Percentiles rank a stretch among this genome's conserved stretches.
Evolutionary conservation across 148 eudicot species (phyloP).

Genomic region (Rhododendron ferrugineum): DNA sequence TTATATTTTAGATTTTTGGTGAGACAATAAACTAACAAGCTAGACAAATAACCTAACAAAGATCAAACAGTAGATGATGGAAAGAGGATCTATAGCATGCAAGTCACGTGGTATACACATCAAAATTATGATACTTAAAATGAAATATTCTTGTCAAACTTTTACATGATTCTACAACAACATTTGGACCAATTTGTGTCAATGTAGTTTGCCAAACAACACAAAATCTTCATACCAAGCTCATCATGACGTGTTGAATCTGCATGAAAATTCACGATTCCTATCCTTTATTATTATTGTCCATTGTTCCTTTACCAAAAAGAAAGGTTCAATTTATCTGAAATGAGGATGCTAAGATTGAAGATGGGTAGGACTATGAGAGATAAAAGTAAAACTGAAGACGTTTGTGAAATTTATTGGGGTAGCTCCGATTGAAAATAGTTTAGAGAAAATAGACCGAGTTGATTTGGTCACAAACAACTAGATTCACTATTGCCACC

Average conservation of each 20-base stretch:
- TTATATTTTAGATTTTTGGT: not conserved
- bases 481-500: not conserved
- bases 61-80: not conserved
- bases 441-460: not conserved
- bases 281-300: not conserved
- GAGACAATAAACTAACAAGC: not conserved
- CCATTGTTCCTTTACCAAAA: not conserved
- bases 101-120: not conserved
- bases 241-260: not conserved
- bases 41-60: not conserved
- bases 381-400: not conserved
- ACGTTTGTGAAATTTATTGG: not conserved
- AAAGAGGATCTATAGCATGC: not conserved
- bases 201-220: not conserved
- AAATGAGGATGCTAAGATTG: not conserved
- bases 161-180: not conserved
- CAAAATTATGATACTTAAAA: not conserved
- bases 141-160: not conserved
- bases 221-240: not conserved
- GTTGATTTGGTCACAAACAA: not conserved
- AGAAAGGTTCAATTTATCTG: not conserved
- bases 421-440: not conserved
- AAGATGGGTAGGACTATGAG: not conserved
- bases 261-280: not conserved
- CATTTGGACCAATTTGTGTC: not conserved